phyloP scores from a whole-genome alignment of 768 basidiomycete species.

The Boletus subparvulus region DNA sequence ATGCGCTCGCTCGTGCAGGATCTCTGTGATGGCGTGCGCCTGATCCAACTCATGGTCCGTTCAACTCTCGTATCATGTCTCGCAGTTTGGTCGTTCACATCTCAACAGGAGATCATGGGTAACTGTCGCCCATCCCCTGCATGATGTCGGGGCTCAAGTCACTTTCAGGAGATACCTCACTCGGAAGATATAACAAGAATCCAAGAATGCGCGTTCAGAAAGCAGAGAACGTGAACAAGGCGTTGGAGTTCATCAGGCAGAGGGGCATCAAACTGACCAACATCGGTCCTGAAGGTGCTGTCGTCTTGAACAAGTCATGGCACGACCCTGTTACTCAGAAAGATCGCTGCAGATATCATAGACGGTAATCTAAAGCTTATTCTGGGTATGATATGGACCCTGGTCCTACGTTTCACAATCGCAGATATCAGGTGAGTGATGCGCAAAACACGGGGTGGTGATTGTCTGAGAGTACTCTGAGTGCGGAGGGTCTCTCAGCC shows the following conservation, averaged over 20 bases:
- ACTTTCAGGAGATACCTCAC: slow-evolving; percentile 73
- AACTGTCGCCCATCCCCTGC: slow-evolving; percentile 17
- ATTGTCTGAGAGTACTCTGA: slow-evolving; percentile 34
- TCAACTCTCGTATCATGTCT: neutral
- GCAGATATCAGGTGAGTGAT: slow-evolving; percentile 88
- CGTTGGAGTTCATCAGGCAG: slow-evolving; percentile 91
- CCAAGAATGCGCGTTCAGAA: slow-evolving; percentile 94
- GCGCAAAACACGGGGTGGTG: neutral
- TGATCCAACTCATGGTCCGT: slow-evolving; percentile 91
- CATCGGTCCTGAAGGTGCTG: slow-evolving; percentile 89
- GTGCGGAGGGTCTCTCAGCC: slow-evolving; percentile 97
- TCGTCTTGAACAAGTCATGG: neutral
- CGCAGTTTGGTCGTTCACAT: neutral
- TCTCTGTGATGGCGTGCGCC: slow-evolving; percentile 90
- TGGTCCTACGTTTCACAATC: slow-evolving; percentile 96
- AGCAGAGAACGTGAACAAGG: slow-evolving; percentile 97
- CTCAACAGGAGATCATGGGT: slow-evolving; percentile 93
- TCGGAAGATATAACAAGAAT: slow-evolving; percentile 90
- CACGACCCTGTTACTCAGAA: slow-evolving; percentile 2
- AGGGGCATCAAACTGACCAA: slow-evolving; percentile 95
- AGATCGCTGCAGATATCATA: slow-evolving; percentile 75
- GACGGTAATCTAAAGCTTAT: slow-evolving; percentile 99
- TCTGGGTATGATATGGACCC: slow-evolving; percentile 99
- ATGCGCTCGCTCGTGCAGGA: slow-evolving; percentile 90
- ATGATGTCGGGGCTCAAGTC: slow-evolving; percentile 8